Evolutionary conservation across 2,329 filamentous ascomycete genomes (phyloP).

Genomic region (Aspergillus tamarii): DNA sequence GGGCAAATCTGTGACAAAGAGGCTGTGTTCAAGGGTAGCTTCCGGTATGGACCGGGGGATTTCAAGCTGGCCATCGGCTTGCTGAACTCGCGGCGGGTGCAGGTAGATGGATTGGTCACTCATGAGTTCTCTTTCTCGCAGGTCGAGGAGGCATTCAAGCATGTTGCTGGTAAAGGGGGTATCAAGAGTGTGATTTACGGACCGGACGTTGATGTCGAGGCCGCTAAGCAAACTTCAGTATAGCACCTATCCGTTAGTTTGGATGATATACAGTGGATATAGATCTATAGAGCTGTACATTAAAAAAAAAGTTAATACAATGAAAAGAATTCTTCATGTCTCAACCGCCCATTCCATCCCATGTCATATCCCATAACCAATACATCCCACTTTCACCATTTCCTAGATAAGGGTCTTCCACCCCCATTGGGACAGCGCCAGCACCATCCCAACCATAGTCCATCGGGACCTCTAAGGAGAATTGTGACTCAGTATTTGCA

Average conservation of each 20-base stretch:
- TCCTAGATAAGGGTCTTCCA: conserved; percentile 9
- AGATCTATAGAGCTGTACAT: not conserved
- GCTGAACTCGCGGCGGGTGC: conserved; percentile 63
- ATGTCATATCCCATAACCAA: conserved; percentile 36
- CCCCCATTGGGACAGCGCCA: not conserved
- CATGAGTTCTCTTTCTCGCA: conserved; percentile 73
- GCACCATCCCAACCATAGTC: conserved; percentile 16
- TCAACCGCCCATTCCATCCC: conserved; percentile 21
- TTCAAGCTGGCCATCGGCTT: conserved; percentile 79
- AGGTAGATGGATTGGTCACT: conserved; percentile 75
- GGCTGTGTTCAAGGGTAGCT: conserved; percentile 78
- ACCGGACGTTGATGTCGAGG: conserved; percentile 22
- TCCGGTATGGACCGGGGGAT: conserved; percentile 83
- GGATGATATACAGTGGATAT: not conserved
- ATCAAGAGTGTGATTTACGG: conserved; percentile 48
- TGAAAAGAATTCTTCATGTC: not conserved
- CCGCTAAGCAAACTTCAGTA: conserved; percentile 15
- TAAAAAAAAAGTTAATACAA: not conserved
- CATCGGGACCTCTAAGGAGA: conserved; percentile 10
- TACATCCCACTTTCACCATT: conserved; percentile 30
- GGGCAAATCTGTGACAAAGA: conserved; percentile 84
- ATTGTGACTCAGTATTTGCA: not conserved
- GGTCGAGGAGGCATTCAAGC: conserved; percentile 80
- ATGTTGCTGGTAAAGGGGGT: conserved; percentile 74
- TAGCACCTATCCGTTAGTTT: not conserved